Conservation (phyloP, 208 protist genomes). For the Trypanosoma vivax region DNA sequence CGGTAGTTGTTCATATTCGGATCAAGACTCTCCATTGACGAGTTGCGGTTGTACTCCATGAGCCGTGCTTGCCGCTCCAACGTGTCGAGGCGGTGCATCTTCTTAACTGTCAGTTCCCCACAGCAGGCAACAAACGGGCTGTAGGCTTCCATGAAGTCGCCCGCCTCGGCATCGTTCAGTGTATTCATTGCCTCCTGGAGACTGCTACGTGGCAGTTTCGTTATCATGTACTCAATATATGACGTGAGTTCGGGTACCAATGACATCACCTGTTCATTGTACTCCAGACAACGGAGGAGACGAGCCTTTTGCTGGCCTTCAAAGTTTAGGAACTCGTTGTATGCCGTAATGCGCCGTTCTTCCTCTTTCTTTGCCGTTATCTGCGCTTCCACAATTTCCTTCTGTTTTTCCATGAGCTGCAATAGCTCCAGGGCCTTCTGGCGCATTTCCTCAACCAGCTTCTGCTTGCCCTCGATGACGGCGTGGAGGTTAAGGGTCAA, state of each 20-base stretch:
- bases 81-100: constrained; percentile 79
- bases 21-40: constrained; percentile 81
- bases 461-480: constrained; percentile 40
- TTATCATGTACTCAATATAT: constrained; percentile 55
- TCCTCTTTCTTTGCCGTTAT: constrained; percentile 40
- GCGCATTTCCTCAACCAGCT: constrained; percentile 62
- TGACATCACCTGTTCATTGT: constrained; percentile 44
- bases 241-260: constrained; percentile 40
- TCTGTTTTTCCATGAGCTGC: constrained; percentile 54
- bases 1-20: constrained; percentile 72
- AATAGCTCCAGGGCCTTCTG: constrained; percentile 52
- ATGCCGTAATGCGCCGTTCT: constrained; percentile 50
- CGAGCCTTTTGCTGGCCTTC: constrained; percentile 56
- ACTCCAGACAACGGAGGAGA: constrained; percentile 52
- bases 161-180: constrained; percentile 45
- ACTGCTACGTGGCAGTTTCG: constrained; percentile 34
- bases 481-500: constrained; percentile 21
- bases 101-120: constrained; percentile 78
- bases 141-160: constrained; percentile 56
- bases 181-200: constrained; percentile 31
- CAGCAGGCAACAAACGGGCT: constrained; percentile 56
- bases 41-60: constrained; percentile 71
- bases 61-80: constrained; percentile 78
- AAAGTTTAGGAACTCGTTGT: constrained; percentile 72
- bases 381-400: constrained; percentile 33